phyloP scores from a whole-genome alignment of 257 asterid species.

The Scutellaria baicalensis region DNA sequence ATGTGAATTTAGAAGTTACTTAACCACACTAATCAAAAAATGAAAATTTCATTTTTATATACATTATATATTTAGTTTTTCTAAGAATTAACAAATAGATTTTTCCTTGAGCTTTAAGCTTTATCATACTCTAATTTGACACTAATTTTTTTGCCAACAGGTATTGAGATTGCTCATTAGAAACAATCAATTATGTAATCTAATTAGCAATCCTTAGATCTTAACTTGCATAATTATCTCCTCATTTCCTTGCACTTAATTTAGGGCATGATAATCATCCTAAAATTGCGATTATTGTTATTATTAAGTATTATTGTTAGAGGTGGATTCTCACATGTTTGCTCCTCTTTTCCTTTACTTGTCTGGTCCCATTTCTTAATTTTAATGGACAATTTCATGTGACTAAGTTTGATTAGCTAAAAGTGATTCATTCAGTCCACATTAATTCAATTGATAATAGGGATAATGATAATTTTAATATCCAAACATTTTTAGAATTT shows the following conservation, averaged over 20 bases:
- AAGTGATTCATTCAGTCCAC: not conserved
- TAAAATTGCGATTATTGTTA: conserved; percentile 2
- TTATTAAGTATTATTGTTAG: conserved; percentile 1
- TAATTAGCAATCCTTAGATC: not conserved
- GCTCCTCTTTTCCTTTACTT: not conserved
- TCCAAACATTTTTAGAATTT: too few species aligned
- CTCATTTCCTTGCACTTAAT: conserved; percentile 12
- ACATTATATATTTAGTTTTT: not conserved
- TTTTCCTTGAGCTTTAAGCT: conserved; percentile 2
- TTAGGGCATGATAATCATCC: conserved; percentile 10
- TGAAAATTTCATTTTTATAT: not conserved
- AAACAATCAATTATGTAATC: not conserved
- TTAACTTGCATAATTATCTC: not conserved
- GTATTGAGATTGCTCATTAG: conserved; percentile 9
- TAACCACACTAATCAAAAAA: too few species aligned
- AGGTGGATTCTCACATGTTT: conserved; percentile 8
- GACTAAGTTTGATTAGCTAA: conserved; percentile 14
- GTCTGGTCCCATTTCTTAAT: conserved; percentile 14
- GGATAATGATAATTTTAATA: too few species aligned
- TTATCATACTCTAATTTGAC: too few species aligned
- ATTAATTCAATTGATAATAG: not conserved
- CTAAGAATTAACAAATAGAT: not conserved
- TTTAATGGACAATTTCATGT: conserved; percentile 21
- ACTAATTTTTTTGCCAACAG: conserved; percentile 15
- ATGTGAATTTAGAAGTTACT: too few species aligned